These are phyloP conservation scores for Arachnopeziza araneosa DNA, from an alignment of 2,329 filamentous ascomycete genomes.

Conservation along the genomic window DNA sequence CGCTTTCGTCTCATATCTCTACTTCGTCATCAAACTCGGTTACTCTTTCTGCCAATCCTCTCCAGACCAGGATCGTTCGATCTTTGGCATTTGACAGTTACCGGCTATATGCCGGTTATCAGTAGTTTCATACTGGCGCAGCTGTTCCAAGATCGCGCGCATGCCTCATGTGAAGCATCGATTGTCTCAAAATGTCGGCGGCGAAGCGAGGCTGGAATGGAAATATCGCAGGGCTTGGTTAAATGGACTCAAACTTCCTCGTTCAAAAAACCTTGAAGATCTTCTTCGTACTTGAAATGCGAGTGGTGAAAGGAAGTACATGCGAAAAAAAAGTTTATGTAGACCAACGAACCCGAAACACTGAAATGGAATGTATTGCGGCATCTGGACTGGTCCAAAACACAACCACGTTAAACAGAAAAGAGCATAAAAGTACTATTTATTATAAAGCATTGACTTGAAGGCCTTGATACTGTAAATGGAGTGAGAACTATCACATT, in stretches of 20 bases:
- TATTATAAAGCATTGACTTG: no score
- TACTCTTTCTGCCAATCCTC: not conserved
- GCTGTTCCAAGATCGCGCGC: not conserved
- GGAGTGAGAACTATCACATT: no score
- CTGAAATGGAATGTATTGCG: no score
- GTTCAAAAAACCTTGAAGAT: not conserved
- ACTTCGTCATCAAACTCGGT: not conserved
- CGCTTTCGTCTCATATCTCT: not conserved
- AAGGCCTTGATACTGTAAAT: no score
- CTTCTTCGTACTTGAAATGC: not conserved
- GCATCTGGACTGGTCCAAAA: no score
- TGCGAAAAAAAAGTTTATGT: no score
- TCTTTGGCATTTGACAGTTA: not conserved
- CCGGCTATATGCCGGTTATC: not conserved
- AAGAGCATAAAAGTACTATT: no score
- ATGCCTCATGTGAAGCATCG: not conserved
- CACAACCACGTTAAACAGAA: no score
- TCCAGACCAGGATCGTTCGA: not conserved
- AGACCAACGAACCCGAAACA: no score
- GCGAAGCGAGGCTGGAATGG: not conserved
- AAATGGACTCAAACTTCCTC: not conserved
- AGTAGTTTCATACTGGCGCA: not conserved
- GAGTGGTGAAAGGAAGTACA: not conserved
- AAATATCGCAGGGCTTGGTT: not conserved
- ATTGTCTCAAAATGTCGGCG: not conserved